Evolutionary conservation across 1,284 basidiomycete genomes (phyloP).

Genomic region (Thelephora terrestris): DNA sequence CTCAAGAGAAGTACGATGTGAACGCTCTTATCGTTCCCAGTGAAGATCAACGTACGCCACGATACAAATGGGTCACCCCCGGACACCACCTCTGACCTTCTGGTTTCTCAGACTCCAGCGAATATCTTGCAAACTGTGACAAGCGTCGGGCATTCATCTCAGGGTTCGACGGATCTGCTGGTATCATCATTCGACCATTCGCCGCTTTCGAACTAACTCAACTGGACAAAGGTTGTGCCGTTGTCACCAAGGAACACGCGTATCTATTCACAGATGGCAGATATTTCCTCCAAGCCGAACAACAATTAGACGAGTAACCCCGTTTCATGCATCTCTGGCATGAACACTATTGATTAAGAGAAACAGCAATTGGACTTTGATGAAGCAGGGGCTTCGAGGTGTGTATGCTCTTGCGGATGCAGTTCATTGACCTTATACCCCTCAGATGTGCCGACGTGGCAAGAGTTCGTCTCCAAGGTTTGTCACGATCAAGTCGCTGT

Average conservation of each 20-base stretch:
- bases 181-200: conserved; percentile 25
- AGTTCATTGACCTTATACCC: conserved; percentile 3
- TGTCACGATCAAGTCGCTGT: not conserved
- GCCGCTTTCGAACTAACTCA: not conserved
- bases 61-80: not conserved
- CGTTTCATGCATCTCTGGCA: not conserved
- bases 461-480: conserved; percentile 73
- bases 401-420: conserved; percentile 4
- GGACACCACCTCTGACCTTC: conserved; percentile 5
- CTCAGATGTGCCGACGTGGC: conserved; percentile 83
- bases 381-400: conserved; percentile 84
- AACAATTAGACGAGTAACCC: conserved; percentile 72
- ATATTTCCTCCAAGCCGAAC: conserved; percentile 87
- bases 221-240: conserved; percentile 54
- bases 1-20: conserved; percentile 41
- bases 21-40: conserved; percentile 74
- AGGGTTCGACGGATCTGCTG: conserved; percentile 90
- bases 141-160: conserved; percentile 81
- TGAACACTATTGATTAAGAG: not conserved
- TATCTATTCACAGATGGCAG: conserved; percentile 88
- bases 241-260: conserved; percentile 67
- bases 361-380: conserved; percentile 81
- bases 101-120: conserved; percentile 65
- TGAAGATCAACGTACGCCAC: conserved; percentile 75
- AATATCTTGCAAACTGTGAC: conserved; percentile 83